A percentile compares a stretch with the other conserved stretches of the same genome.
Evolutionary conservation across 345 rosid genomes (phyloP).

Genomic region (Salix arbutifolia): DNA sequence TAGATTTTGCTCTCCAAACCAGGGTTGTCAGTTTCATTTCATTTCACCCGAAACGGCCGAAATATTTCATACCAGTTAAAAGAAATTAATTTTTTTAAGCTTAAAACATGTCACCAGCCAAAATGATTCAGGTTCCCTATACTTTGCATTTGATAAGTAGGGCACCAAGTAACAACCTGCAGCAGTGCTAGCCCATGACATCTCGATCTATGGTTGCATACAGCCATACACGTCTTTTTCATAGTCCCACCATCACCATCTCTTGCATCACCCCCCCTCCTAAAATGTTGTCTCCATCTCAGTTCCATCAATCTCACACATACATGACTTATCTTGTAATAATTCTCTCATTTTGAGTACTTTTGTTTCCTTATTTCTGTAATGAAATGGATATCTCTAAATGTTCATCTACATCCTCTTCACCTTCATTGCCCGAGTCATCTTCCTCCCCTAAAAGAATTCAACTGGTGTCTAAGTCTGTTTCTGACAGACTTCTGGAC

Average conservation of each 20-base stretch:
- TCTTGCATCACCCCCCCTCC: neutral
- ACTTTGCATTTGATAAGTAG: conserved; percentile 2
- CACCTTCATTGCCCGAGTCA: conserved; percentile 6
- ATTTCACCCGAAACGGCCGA: too few species aligned
- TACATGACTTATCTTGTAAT: neutral
- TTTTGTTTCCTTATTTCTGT: neutral
- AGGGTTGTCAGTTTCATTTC: too few species aligned
- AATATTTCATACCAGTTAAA: too few species aligned
- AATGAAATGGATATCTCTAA: conserved; percentile 22
- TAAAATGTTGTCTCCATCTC: conserved; percentile 11
- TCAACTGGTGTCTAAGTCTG: conserved; percentile 52
- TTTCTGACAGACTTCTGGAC: conserved; percentile 55
- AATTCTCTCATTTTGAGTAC: neutral
- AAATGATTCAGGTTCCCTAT: neutral
- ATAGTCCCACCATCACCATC: conserved; percentile 12
- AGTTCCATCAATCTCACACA: neutral
- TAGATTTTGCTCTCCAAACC: neutral
- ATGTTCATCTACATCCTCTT: conserved; percentile 30
- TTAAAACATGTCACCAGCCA: conserved; percentile 5
- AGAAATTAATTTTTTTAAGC: neutral
- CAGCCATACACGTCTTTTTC: conserved; percentile 50
- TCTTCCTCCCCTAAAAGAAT: conserved; percentile 22
- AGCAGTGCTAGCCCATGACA: conserved; percentile 23
- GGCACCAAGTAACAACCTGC: neutral
- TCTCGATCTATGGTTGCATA: conserved; percentile 34